Evolutionary conservation across 495 filamentous ascomycete species (phyloP).

Genomic region (Paragyromitra xinjiangensis): DNA sequence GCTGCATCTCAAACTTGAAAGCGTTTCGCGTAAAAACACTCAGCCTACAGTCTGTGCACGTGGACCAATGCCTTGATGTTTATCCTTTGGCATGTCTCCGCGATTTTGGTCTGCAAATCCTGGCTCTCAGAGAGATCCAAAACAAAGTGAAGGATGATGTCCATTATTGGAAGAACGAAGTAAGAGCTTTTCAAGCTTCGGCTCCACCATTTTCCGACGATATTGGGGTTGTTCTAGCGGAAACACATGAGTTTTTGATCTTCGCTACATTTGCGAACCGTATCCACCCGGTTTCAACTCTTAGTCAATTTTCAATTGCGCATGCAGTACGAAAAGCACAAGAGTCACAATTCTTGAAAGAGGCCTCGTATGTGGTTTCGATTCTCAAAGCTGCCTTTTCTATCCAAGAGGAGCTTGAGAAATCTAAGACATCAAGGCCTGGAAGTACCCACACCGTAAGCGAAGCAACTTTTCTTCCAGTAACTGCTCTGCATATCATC

Average conservation of each 20-base stretch:
- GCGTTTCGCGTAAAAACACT: constrained; percentile 26
- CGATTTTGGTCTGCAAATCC: constrained; percentile 30
- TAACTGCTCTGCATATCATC: not conserved
- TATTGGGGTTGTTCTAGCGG: constrained; percentile 8
- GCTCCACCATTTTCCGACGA: constrained; percentile 14
- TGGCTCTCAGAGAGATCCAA: constrained; percentile 29
- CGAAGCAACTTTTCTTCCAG: not conserved
- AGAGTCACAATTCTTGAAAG: not conserved
- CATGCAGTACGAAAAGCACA: not conserved
- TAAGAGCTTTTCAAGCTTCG: not conserved
- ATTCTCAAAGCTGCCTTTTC: constrained; percentile 11
- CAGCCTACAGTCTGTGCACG: not conserved
- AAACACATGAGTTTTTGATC: constrained; percentile 29
- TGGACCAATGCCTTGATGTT: constrained; percentile 11
- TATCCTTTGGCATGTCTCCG: constrained; percentile 25
- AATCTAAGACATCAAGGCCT: not conserved
- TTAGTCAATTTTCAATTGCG: not conserved
- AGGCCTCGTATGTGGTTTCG: constrained; percentile 13
- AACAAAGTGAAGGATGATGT: constrained; percentile 10
- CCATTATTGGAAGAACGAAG: not conserved
- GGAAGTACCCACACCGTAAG: not conserved
- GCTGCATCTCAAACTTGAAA: constrained; percentile 9
- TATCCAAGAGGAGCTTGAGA: not conserved
- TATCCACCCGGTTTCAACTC: constrained; percentile 15
- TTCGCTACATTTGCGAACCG: constrained; percentile 17